Conservation (phyloP, 352 stramenopile genomes). For the Globisporangium yorkense region DNA sequence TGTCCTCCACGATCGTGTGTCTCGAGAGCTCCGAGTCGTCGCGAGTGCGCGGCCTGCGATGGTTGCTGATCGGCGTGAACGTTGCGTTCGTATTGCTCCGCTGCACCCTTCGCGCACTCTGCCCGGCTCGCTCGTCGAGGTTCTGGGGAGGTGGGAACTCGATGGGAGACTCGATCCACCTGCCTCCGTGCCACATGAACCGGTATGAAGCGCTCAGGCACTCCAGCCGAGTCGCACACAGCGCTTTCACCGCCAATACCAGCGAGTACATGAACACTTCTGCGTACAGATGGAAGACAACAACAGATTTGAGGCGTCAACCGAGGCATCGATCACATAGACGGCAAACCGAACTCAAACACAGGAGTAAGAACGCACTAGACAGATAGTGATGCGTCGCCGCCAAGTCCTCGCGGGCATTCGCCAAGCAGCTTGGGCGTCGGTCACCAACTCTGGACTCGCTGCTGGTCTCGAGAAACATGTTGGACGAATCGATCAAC, state of each 20-base stretch:
- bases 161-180: conserved; percentile 51
- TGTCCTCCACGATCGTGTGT: conserved; percentile 12
- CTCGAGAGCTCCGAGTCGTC: conserved; percentile 37
- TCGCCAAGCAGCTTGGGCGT: conserved; percentile 26
- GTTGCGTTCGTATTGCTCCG: conserved; percentile 13
- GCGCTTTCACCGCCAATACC: conserved; percentile 45
- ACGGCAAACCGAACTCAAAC: background rate
- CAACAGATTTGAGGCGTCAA: background rate
- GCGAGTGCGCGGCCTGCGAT: conserved; percentile 18
- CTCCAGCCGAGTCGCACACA: conserved; percentile 46
- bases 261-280: conserved; percentile 60
- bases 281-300: conserved; percentile 4
- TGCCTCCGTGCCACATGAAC: conserved; percentile 46
- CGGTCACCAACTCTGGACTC: background rate
- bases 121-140: background rate
- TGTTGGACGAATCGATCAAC: conserved; percentile 13
- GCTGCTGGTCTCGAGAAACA: conserved; percentile 20
- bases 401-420: conserved; percentile 35
- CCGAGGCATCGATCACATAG: background rate
- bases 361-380: conserved; percentile 9
- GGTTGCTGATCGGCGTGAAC: conserved; percentile 10
- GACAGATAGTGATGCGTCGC: conserved; percentile 29
- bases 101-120: conserved; percentile 4
- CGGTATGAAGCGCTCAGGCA: conserved; percentile 45
- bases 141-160: conserved; percentile 28